Evolutionary conservation across 352 stramenopile species (phyloP).

Genomic region (Phytophthora melonis): DNA sequence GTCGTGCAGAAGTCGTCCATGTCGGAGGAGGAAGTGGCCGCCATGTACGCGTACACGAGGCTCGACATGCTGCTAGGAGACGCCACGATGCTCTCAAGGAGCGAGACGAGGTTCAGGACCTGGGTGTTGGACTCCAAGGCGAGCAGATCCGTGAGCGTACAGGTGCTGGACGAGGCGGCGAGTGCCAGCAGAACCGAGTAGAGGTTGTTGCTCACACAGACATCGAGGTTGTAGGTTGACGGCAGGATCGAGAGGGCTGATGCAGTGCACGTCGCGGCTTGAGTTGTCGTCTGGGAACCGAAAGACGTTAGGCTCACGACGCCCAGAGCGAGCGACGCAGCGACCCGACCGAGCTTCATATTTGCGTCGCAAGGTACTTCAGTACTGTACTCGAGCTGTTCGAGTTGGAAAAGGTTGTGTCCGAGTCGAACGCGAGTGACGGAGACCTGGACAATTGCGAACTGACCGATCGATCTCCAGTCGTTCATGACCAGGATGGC

Average conservation of each 20-base stretch:
- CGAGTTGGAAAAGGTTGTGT: neutral
- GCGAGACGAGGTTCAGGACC: slow-evolving; percentile 35
- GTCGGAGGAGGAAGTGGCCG: slow-evolving; percentile 37
- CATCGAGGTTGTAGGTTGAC: slow-evolving; percentile 46
- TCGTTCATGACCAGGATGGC: slow-evolving; percentile 12
- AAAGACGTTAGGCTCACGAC: slow-evolving; percentile 18
- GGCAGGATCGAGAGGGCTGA: slow-evolving; percentile 42
- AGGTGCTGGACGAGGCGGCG: slow-evolving; percentile 34
- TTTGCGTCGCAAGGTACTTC: neutral
- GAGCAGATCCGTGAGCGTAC: slow-evolving; percentile 41
- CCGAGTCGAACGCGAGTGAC: slow-evolving; percentile 10
- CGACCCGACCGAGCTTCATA: slow-evolving; percentile 38
- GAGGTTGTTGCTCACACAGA: slow-evolving; percentile 58
- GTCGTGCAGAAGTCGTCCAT: slow-evolving; percentile 54
- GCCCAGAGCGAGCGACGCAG: slow-evolving; percentile 17
- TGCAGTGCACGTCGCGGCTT: slow-evolving; percentile 34
- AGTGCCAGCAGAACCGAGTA: slow-evolving; percentile 38
- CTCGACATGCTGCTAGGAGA: slow-evolving; percentile 44
- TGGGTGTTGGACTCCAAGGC: slow-evolving; percentile 38
- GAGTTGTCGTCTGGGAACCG: slow-evolving; percentile 4
- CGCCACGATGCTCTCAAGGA: slow-evolving; percentile 44
- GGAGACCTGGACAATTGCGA: slow-evolving; percentile 23
- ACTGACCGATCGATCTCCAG: slow-evolving; percentile 10
- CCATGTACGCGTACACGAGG: slow-evolving; percentile 56
- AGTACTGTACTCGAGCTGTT: slow-evolving; percentile 1